Conservation (phyloP, 2,329 filamentous ascomycete genomes). For the Xylariomycetidae sp. region DNA sequence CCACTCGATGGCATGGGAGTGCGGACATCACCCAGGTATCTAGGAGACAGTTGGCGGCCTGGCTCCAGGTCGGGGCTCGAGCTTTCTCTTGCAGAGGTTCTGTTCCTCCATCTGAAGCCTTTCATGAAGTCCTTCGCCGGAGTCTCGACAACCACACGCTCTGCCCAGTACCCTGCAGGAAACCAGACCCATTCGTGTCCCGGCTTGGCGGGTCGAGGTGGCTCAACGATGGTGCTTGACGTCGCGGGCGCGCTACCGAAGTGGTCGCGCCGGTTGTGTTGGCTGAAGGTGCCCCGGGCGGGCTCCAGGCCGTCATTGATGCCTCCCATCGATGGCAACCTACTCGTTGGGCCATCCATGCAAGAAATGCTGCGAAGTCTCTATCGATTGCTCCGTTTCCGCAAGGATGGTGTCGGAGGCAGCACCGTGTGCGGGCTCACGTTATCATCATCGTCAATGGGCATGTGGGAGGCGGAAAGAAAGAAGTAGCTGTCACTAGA, state of each 20-base stretch:
- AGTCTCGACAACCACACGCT: constrained; percentile 37
- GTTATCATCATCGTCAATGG: constrained; percentile 16
- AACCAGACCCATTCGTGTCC: constrained; percentile 61
- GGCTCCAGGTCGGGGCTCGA: constrained; percentile 19
- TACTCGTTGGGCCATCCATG: constrained; percentile 24
- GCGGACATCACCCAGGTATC: too few relatives aligned
- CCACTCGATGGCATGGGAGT: too few relatives aligned
- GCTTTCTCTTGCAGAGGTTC: constrained; percentile 25
- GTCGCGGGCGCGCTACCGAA: constrained; percentile 9
- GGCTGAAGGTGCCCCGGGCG: constrained; percentile 4
- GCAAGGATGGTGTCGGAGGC: constrained; percentile 11
- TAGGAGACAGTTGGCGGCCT: too few relatives aligned
- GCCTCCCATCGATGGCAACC: constrained; percentile 15
- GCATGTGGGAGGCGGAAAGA: too few relatives aligned
- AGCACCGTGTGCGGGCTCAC: constrained; percentile 15
- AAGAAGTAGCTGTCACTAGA: too few relatives aligned
- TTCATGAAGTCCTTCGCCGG: constrained; percentile 27
- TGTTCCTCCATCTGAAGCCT: constrained; percentile 37
- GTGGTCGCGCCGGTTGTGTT: constrained; percentile 11
- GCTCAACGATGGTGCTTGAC: constrained; percentile 36
- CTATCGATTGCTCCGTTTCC: constrained; percentile 18
- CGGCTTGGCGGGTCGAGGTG: constrained; percentile 49
- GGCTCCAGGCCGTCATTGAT: constrained; percentile 3
- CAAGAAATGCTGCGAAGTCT: constrained; percentile 19
- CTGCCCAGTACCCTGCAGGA: constrained; percentile 59